phyloP scores from a whole-genome alignment of 2,329 filamentous ascomycete genomes.

The Westerdykella ornata region DNA sequence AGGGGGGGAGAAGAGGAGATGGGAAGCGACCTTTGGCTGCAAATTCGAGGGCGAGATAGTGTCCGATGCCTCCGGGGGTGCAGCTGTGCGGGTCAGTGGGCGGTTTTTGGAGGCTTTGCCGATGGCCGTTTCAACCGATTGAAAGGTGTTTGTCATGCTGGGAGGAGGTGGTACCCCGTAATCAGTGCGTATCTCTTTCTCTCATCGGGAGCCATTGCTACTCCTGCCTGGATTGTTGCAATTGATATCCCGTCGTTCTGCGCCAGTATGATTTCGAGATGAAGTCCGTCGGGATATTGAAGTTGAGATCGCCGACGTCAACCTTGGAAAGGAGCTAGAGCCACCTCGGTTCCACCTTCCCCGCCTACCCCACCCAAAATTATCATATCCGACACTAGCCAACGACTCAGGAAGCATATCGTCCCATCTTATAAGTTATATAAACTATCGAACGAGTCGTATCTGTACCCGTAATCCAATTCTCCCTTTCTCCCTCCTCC shows the following conservation, averaged over 20 bases:
- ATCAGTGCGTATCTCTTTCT: constrained; percentile 30
- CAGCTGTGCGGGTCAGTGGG: constrained; percentile 33
- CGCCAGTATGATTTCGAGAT: not conserved
- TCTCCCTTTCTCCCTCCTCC: not conserved
- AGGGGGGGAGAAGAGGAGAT: constrained; percentile 1
- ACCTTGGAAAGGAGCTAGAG: not conserved
- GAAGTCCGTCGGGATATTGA: not conserved
- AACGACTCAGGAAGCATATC: not conserved
- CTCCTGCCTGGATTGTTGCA: not conserved
- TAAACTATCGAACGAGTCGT: too few species aligned
- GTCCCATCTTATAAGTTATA: too few species aligned
- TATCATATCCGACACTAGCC: not conserved
- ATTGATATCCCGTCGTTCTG: not conserved
- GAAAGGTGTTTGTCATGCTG: not conserved
- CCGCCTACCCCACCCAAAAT: not conserved
- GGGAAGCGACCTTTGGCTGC: constrained; percentile 35
- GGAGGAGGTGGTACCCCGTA: constrained; percentile 28
- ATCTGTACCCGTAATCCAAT: too few species aligned
- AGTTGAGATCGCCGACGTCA: not conserved
- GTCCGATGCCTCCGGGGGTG: constrained; percentile 53
- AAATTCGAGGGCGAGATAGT: constrained; percentile 54
- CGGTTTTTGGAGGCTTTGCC: not conserved
- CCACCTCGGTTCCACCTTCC: not conserved
- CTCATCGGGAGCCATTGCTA: constrained; percentile 5
- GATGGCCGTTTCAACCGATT: not conserved